Base-by-base conservation (phyloP, 2,329 filamentous ascomycete genomes). In the Paramyrothecium sp. region DNA sequence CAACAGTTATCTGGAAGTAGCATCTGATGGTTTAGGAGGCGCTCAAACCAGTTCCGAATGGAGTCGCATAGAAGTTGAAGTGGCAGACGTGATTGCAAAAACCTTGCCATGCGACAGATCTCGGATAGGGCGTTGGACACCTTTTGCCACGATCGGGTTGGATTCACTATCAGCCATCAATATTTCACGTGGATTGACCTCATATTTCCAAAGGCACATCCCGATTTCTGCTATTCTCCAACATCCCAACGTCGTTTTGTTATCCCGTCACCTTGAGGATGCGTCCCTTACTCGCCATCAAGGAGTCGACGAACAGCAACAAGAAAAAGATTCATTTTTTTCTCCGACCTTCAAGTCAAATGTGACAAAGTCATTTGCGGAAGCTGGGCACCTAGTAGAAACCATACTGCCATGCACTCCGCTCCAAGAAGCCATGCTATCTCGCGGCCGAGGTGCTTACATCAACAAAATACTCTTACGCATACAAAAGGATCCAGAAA, bases 401-500 rank as follows among this genome's bases (percentile, higher is more conserved):
- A 78, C 75, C 1, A 78, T 96, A 10, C 74, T 93, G 5, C 92
- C 92, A 1, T 97, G 93, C 68, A 96, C 92, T 2, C 90, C 92
- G 1, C 75, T 97, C 0, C 93, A 97, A 70, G 90, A 96, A 74
- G 89, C 89, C 1, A 97, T 97, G 92, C 78, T 97, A 1, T 83
- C 85, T 10, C 65, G 77, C 60, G 72, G 72, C 2, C 70, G 75
- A 12, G 73, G 74, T 1, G 79, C 86, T 2, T 97, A 97, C 68
- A 86, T 83, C 65, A 97, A 96, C 68, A 84, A 83, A 51, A 85
- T 91, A 56, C 71, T 88, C 0, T 83, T 96, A 60, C 77, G 81
- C 7, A 68, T 96, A 7, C 73, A 72, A 4, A 76, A 79, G 1
- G 71, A 86, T 34, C 58, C 83, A 0, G 63, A 73, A 1, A 72